phyloP scores from a whole-genome alignment of 371 early-diverging fungal species.

The Mucor circinelloides region DNA sequence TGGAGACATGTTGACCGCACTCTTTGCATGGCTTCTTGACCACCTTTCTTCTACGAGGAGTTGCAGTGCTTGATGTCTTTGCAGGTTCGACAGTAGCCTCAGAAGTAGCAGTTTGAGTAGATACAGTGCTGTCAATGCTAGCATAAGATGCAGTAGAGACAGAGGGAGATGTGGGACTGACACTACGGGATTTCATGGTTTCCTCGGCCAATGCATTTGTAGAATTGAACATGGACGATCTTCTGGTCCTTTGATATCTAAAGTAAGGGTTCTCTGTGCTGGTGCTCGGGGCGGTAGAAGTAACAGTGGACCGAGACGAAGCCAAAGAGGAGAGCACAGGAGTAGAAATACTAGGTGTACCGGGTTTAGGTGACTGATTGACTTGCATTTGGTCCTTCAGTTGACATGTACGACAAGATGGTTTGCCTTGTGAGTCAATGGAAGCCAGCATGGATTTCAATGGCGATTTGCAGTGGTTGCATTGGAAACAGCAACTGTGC shows the following conservation, averaged over 20 bases:
- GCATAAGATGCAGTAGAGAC: neutral
- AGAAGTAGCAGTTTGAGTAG: neutral
- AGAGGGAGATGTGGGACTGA: neutral
- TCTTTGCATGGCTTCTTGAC: conserved; percentile 27
- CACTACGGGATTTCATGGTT: neutral
- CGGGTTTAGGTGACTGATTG: conserved; percentile 7
- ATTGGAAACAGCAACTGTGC: conserved; percentile 23
- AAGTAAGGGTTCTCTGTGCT: conserved; percentile 7
- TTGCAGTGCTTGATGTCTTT: conserved; percentile 1
- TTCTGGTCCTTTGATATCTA: conserved; percentile 5
- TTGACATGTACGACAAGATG: conserved; percentile 18
- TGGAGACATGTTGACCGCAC: conserved; percentile 28
- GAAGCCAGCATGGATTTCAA: conserved; percentile 11
- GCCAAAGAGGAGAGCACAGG: conserved; percentile 12
- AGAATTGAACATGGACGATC: conserved; percentile 11
- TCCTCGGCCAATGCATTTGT: neutral
- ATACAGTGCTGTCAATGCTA: neutral
- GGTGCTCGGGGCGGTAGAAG: neutral
- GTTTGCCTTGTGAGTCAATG: conserved; percentile 11
- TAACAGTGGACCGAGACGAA: conserved; percentile 6
- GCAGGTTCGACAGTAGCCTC: neutral
- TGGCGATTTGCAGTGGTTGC: conserved; percentile 8
- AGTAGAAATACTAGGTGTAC: conserved; percentile 16
- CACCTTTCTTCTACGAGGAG: conserved; percentile 12
- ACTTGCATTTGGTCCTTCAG: neutral